These are phyloP conservation scores for Yarrowia bubula DNA, from an alignment of 805 yeast species.

Conservation along the genomic window DNA sequence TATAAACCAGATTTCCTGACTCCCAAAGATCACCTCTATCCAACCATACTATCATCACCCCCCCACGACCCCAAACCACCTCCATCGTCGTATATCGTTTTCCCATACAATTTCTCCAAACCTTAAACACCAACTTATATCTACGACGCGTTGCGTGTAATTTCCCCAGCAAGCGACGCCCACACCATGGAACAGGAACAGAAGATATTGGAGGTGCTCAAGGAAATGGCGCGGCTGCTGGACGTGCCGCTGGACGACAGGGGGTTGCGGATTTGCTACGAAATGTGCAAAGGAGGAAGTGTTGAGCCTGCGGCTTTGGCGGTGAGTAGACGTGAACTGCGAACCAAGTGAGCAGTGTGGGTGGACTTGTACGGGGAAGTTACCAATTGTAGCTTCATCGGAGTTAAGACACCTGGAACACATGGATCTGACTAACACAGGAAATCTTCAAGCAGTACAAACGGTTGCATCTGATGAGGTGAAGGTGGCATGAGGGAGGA, in stretches of 20 bases:
- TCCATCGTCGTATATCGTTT: not conserved
- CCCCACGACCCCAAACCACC: no score
- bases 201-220: slow-evolving; percentile 2
- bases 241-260: slow-evolving; percentile 15
- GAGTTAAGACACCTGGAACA: no score
- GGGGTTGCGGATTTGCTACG: slow-evolving; percentile 7
- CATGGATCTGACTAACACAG: not conserved
- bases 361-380: not conserved
- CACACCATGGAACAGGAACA: not conserved
- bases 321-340: not conserved
- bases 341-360: not conserved
- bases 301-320: slow-evolving; percentile 19
- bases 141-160: slow-evolving; percentile 2
- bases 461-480: not conserved
- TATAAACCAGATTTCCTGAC: no score
- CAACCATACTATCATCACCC: not conserved
- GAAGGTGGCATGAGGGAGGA: not conserved
- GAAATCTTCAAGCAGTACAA: slow-evolving; percentile 5
- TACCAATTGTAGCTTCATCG: no score
- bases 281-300: slow-evolving; percentile 11
- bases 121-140: slow-evolving; percentile 15
- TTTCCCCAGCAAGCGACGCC: not conserved
- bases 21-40: not conserved
- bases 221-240: slow-evolving; percentile 13
- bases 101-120: not conserved